Base-by-base conservation (phyloP, 1,139 yeast species). In the Hansenula sp. region DNA sequence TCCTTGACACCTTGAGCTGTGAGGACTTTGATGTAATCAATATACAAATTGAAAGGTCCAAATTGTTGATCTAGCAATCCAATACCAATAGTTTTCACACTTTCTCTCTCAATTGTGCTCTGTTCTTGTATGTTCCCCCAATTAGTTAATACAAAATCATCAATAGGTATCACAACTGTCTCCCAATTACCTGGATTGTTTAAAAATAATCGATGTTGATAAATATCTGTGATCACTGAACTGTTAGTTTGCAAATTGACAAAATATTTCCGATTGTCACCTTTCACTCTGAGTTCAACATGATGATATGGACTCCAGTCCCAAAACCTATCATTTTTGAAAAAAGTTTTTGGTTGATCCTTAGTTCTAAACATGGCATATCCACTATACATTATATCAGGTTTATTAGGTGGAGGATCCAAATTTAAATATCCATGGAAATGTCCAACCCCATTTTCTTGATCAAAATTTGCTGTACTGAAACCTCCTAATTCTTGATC, bases 301-400 rank as follows among this genome's bases (percentile, higher is more conserved):
- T 79, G 77, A 40, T 71, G 69, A 57, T 65, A 77, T 38, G 64
- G 63, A 29, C 75, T 68, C 86, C 87, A 80, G 57, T 82, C 83
- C 84, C 84, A 77, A 54, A 63, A 73, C 32, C 62, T 60, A 42
- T 70, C 65, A 11, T 73, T 71, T 34, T 46, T 44, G 20, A 55
- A 37, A 20, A 44, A 32, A 6, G 24, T 44, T 26, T 31, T 42
- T n/a, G 52, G 45, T 50, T 74, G 79, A 56, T 83, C 87, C 48
- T 68, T 73, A 2, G 95, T 85, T 48, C 95, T 73, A 63, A 85
- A 84, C 94, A 87, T 85, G 37, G 95, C 89, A 64, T 87, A 87
- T 2, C 96, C 96, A 7, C 87, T 76, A 38, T 84, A 70, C 16
- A 81, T 73, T 30, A 84, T 75, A 39, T 78, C 82, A 0, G 89